Evolutionary conservation across 148 eudicot genomes (phyloP).

Genomic region (Gaultheria prostrata): DNA sequence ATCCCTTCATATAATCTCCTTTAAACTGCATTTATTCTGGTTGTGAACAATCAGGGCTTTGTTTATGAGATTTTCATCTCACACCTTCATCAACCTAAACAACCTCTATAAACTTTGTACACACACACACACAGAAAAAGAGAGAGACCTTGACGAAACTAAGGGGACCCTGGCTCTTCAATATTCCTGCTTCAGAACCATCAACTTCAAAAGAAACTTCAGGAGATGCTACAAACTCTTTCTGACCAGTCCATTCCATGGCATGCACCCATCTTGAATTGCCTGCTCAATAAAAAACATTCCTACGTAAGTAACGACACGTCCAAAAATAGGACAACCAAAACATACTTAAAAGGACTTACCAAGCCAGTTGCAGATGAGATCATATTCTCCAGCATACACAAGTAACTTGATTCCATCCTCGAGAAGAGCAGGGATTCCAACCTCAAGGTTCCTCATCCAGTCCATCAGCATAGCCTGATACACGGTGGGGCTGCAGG

Average conservation of each 20-base stretch:
- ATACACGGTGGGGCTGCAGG: conserved; percentile 86
- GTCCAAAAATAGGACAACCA: not conserved
- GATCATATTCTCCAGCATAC: conserved; percentile 96
- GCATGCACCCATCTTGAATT: conserved; percentile 94
- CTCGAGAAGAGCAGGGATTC: conserved; percentile 84
- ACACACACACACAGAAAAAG: not conserved
- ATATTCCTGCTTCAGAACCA: conserved; percentile 67
- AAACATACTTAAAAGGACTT: conserved; percentile 17
- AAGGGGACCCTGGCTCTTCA: conserved; percentile 70
- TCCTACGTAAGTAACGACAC: not conserved
- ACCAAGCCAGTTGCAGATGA: conserved; percentile 99
- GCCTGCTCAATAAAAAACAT: conserved; percentile 38
- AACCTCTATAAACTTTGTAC: not conserved
- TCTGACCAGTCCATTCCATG: conserved; percentile 86
- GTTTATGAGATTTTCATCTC: not conserved
- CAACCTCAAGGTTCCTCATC: conserved; percentile 94
- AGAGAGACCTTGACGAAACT: conserved; percentile 76
- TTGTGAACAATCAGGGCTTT: not conserved
- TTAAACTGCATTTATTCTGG: not conserved
- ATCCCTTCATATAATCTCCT: not conserved
- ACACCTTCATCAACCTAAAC: not conserved
- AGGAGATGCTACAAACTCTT: conserved; percentile 53
- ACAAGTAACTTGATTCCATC: conserved; percentile 76
- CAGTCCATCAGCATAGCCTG: conserved; percentile 83
- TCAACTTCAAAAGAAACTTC: conserved; percentile 73